Base-by-base conservation (phyloP, 768 basidiomycete genomes). In the Mycena venus region DNA sequence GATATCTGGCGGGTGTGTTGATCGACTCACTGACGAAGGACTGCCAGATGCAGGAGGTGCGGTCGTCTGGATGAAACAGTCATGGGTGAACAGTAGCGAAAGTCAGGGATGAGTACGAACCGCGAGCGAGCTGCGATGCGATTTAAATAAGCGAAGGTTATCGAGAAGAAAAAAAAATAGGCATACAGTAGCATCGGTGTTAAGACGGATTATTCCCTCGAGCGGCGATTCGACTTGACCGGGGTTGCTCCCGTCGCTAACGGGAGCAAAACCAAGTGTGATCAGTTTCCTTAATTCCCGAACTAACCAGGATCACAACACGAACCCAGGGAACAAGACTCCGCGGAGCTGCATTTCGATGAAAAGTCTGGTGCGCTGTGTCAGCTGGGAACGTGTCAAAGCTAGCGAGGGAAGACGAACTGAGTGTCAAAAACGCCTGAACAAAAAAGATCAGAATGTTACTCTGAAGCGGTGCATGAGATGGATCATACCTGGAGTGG, bases 391-490 rank as follows among this genome's bases (percentile, higher is more conserved):
- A n/a, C n/a, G n/a, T n/a, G n/a, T n/a, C n/a, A n/a, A n/a, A n/a
- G n/a, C n/a, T n/a, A n/a, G n/a, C n/a, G n/a, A n/a, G n/a, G n/a
- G 62, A 42, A n/a, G 25, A 61, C 71, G 25, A 19, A 80, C 76
- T 89, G 87, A 17, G 84, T 85, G 73, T 89, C 88, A 53, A 88
- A 88, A 15, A 82, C 61, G 7, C n/a, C n/a, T n/a, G n/a, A n/a
- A n/a, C n/a, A n/a, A n/a, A n/a, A n/a, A n/a, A n/a, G n/a, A n/a
- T n/a, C n/a, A n/a, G n/a, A n/a, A n/a, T n/a, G n/a, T n/a, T n/a
- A n/a, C n/a, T n/a, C n/a, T n/a, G n/a, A n/a, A n/a, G n/a, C n/a
- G n/a, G n/a, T n/a, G n/a, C n/a, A n/a, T n/a, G n/a, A n/a, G n/a
- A n/a, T n/a, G n/a, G n/a, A n/a, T n/a, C n/a, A n/a, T n/a, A n/a